These are phyloP conservation scores for Sarcodon aspratus DNA, from an alignment of 768 basidiomycete species.

Conservation along the genomic window DNA sequence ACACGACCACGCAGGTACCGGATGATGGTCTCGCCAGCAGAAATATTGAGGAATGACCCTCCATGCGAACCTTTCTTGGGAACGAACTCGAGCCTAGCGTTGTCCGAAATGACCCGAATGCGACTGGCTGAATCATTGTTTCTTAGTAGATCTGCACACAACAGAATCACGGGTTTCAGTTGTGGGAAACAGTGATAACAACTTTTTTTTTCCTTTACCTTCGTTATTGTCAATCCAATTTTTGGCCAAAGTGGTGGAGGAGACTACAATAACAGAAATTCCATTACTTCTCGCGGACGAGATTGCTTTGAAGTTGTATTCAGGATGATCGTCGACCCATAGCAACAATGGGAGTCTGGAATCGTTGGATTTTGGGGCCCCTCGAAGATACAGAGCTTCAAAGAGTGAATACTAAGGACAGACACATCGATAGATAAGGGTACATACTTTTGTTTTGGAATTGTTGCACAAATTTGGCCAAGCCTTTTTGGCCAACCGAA, in stretches of 20 bases:
- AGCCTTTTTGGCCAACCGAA: slow-evolving; percentile 5
- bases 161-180: not conserved
- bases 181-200: not conserved
- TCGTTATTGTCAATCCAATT: slow-evolving; percentile 17
- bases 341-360: slow-evolving; percentile 7
- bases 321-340: slow-evolving; percentile 19
- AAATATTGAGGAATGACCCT: slow-evolving; percentile 8
- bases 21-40: slow-evolving; percentile 16
- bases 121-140: slow-evolving; percentile 10
- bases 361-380: too few species aligned
- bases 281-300: slow-evolving; percentile 8
- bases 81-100: slow-evolving; percentile 13
- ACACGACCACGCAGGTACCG: slow-evolving; percentile 14
- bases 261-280: slow-evolving; percentile 14
- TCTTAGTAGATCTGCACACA: slow-evolving; percentile 10
- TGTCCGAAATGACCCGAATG: slow-evolving; percentile 21
- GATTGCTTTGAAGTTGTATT: slow-evolving; percentile 8
- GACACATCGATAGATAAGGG: slow-evolving; percentile 2
- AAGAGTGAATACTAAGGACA: not conserved
- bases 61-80: not conserved
- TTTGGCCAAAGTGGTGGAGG: slow-evolving; percentile 18
- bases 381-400: slow-evolving; percentile 4
- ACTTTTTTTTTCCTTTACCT: slow-evolving; percentile 7
- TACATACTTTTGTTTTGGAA: slow-evolving; percentile 3
- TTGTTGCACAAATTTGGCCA: too few species aligned